Conservation (phyloP, 805 yeast genomes). For the Jamesozyma spencerorum region DNA sequence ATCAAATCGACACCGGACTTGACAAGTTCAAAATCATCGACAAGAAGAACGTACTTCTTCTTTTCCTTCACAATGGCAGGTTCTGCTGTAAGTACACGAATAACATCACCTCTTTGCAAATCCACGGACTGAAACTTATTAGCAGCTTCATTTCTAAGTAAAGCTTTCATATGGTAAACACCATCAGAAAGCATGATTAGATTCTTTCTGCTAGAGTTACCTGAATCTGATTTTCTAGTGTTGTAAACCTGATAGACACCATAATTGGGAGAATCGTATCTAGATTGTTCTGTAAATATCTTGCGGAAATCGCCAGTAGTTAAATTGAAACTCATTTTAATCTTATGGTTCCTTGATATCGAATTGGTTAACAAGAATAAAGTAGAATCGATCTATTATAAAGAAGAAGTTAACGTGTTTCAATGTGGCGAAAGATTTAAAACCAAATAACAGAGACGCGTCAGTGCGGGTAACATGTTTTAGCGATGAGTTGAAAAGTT, state of each 20-base stretch:
- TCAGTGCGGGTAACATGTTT: too few species aligned
- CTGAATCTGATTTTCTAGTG: conserved; percentile 26
- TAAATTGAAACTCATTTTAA: conserved; percentile 15
- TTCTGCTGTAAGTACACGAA: conserved; percentile 25
- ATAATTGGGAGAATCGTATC: conserved; percentile 24
- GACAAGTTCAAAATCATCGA: conserved; percentile 39
- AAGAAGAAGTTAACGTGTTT: background rate
- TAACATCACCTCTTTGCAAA: conserved; percentile 35
- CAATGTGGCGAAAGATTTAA: background rate
- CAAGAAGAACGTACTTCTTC: conserved; percentile 40
- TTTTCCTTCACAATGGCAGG: conserved; percentile 31
- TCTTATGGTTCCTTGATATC: background rate
- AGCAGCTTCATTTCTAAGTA: conserved; percentile 42
- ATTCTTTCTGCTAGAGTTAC: conserved; percentile 22
- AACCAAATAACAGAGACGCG: too few species aligned
- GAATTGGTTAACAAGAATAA: background rate
- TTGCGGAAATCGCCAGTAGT: conserved; percentile 23
- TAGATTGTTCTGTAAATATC: conserved; percentile 23
- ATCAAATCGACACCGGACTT: conserved; percentile 32
- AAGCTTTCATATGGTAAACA: conserved; percentile 40
- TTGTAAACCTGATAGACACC: conserved; percentile 28
- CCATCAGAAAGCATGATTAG: conserved; percentile 45
- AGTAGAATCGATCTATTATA: background rate
- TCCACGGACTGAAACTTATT: conserved; percentile 38
- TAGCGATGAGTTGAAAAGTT: too few species aligned